Percentiles rank a stretch among this genome's conserved stretches.
Evolutionary conservation across 441 rosid genomes (phyloP).

Genomic region (Adansonia madagascariensis): DNA sequence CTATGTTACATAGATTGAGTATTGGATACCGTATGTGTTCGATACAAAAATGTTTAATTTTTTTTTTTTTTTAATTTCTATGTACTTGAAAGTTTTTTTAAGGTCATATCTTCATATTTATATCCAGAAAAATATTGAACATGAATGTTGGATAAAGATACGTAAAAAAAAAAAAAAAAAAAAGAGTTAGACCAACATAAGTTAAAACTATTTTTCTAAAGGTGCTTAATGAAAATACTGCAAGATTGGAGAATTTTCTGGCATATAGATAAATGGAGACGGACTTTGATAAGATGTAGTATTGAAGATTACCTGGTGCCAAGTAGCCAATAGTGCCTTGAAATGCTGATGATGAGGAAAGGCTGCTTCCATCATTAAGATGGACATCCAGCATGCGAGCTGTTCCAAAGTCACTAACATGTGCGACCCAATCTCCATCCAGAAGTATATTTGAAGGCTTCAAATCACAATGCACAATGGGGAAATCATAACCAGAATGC

Average conservation of each 20-base stretch:
- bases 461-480: conserved; percentile 83
- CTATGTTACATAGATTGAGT: too few species aligned
- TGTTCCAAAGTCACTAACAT: conserved; percentile 89
- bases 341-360: conserved; percentile 61
- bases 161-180: too few species aligned
- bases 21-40: too few species aligned
- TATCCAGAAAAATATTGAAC: too few species aligned
- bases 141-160: too few species aligned
- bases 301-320: conserved; percentile 71
- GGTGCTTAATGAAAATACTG: conserved; percentile 7
- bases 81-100: too few species aligned
- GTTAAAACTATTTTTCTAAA: conserved; percentile 6
- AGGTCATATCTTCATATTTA: too few species aligned
- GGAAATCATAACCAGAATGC: conserved; percentile 71
- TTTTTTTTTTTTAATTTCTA: too few species aligned
- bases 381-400: conserved; percentile 74
- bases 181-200: too few species aligned
- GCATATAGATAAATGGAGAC: background rate
- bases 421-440: conserved; percentile 61
- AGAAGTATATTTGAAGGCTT: conserved; percentile 85
- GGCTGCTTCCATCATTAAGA: conserved; percentile 49
- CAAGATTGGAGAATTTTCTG: background rate
- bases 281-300: background rate
- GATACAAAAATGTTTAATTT: too few species aligned
- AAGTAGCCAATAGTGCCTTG: conserved; percentile 88